Percentiles rank a stretch among this genome's conserved stretches.
Conservation (phyloP, 164 flowering plant species). For the Houttuynia cordata region DNA sequence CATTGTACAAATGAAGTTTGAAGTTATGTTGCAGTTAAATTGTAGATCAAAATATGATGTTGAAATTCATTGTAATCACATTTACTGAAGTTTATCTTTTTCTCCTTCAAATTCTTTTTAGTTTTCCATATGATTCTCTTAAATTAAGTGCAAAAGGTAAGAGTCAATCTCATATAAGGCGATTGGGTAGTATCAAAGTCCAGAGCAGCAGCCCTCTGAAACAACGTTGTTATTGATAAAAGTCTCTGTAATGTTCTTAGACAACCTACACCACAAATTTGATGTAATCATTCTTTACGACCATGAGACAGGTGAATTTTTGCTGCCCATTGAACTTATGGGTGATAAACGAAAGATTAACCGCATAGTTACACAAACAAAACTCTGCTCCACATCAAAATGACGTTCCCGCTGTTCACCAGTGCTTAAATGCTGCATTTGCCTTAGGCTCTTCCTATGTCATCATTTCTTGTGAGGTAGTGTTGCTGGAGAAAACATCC, state of each 20-base stretch:
- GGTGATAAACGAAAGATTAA: no score
- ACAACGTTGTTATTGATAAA: neutral
- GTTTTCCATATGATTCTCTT: no score
- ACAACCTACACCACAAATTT: neutral
- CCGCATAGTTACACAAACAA: no score
- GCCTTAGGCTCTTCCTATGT: neutral
- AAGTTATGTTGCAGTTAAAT: no score
- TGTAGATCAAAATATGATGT: no score
- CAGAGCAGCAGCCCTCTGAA: neutral
- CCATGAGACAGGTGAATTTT: neutral
- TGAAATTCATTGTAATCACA: no score
- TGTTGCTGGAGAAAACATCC: slow-evolving; percentile 11
- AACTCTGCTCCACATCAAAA: neutral
- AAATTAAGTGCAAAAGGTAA: no score
- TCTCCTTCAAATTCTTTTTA: no score
- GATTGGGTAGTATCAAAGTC: neutral
- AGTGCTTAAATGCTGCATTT: neutral
- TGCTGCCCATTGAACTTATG: no score
- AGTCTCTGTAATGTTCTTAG: neutral
- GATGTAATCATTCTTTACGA: neutral
- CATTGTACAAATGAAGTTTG: no score
- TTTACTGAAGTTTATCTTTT: no score
- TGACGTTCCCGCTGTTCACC: no score
- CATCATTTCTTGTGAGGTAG: slow-evolving; percentile 10
- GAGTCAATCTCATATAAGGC: neutral